A percentile compares a stretch with the other conserved stretches of the same genome.
Conservation (phyloP, 441 rosid genomes). For the Omphalea diandra region DNA sequence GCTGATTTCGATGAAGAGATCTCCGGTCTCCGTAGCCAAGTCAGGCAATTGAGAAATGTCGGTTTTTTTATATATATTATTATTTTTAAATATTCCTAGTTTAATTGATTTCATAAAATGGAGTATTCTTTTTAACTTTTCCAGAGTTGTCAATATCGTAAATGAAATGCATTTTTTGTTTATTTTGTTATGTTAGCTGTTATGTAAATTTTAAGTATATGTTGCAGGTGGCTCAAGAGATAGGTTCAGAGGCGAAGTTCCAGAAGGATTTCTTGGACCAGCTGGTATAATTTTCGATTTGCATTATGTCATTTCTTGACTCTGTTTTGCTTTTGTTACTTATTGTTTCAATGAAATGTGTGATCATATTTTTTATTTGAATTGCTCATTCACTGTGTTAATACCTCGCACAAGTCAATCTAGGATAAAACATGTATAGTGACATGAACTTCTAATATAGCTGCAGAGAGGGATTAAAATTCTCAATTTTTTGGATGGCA, state of each 20-base stretch:
- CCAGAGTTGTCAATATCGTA: neutral
- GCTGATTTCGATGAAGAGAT: constrained; percentile 86
- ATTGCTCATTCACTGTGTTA: no score
- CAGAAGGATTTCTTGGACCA: constrained; percentile 86
- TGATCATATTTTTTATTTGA: no score
- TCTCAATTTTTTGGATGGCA: neutral
- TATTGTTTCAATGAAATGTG: neutral
- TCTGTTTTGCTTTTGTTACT: neutral
- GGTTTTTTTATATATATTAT: constrained; percentile 13
- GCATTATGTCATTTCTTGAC: neutral
- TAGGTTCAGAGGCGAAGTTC: constrained; percentile 79
- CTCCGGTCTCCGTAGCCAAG: constrained; percentile 81
- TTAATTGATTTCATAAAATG: no score
- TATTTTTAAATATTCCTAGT: no score
- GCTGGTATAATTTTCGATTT: constrained; percentile 50
- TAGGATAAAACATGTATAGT: no score
- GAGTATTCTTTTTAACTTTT: no score
- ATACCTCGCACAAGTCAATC: no score
- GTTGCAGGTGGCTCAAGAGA: constrained; percentile 90
- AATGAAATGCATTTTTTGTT: neutral
- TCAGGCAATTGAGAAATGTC: constrained; percentile 71
- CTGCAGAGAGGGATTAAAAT: constrained; percentile 3
- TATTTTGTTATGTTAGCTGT: constrained; percentile 2
- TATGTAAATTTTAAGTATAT: constrained; percentile 7
- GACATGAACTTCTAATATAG: no score